phyloP scores from a whole-genome alignment of 495 filamentous ascomycete genomes.

The Pseudomonodictys pantanalensis region DNA sequence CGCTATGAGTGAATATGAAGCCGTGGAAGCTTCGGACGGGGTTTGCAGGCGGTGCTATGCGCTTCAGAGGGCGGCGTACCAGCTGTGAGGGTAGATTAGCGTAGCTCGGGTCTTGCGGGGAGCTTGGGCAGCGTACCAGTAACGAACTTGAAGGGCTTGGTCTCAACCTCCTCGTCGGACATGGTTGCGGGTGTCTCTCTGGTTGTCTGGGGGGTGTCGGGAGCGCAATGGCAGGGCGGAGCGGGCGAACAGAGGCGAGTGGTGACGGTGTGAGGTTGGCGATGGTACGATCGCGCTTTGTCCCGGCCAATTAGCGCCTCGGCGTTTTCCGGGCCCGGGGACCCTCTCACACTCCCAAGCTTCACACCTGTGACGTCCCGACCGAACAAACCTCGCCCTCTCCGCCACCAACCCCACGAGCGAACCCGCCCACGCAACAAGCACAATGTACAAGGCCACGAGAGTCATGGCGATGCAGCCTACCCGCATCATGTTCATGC shows the following conservation, averaged over 20 bases:
- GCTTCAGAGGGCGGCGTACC: constrained; percentile 31
- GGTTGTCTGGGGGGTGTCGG: constrained; percentile 33
- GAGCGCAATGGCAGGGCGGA: constrained; percentile 12
- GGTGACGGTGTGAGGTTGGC: constrained; percentile 21
- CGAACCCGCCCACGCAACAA: neutral
- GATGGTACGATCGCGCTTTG: constrained; percentile 10
- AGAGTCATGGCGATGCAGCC: constrained; percentile 59
- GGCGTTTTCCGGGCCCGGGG: neutral
- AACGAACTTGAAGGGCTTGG: constrained; percentile 99
- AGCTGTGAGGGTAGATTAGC: constrained; percentile 31
- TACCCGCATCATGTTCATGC: constrained; percentile 57
- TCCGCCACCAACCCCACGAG: neutral
- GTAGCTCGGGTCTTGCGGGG: constrained; percentile 1
- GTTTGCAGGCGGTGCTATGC: neutral
- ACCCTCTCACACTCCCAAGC: neutral
- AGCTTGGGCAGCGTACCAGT: constrained; percentile 69
- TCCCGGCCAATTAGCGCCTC: neutral
- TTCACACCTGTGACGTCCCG: neutral
- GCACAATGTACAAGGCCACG: constrained; percentile 25
- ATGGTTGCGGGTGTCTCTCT: constrained; percentile 50
- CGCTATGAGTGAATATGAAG: neutral
- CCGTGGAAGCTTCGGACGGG: neutral
- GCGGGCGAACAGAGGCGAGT: constrained; percentile 1
- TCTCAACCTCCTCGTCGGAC: constrained; percentile 89
- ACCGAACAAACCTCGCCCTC: neutral